A percentile compares a stretch with the other conserved stretches of the same genome.
Evolutionary conservation across 208 protist species (phyloP).

Genomic region (Phytomonas francai): DNA sequence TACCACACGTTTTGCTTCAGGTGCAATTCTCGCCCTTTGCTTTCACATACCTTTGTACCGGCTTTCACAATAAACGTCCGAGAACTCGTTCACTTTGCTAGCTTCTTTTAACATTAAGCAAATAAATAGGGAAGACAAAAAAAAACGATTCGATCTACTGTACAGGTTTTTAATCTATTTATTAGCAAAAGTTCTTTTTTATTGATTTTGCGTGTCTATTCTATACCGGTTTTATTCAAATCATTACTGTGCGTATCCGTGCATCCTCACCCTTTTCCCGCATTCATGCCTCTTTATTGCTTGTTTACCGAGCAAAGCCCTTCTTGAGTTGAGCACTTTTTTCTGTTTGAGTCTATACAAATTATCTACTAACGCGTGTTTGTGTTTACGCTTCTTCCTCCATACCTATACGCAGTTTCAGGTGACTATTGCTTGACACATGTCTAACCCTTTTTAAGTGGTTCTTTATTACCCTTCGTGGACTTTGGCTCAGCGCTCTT

Average conservation of each 20-base stretch:
- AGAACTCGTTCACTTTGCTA: neutral
- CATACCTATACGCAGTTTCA: neutral
- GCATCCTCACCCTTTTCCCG: neutral
- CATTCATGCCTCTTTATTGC: neutral
- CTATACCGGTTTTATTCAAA: neutral
- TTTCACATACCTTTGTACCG: neutral
- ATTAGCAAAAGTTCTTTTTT: neutral
- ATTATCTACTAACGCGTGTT: neutral
- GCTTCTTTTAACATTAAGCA: neutral
- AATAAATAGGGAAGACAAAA: neutral
- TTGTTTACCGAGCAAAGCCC: neutral
- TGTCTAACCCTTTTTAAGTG: constrained; percentile 2
- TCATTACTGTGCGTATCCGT: neutral
- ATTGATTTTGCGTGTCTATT: neutral
- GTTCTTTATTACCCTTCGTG: neutral
- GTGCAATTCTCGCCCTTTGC: neutral
- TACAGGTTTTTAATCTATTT: neutral
- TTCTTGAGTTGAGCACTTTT: neutral
- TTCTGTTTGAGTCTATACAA: neutral
- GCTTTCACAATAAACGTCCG: neutral
- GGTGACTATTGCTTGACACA: neutral
- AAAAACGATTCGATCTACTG: constrained; percentile 7
- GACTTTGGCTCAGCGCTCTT: neutral
- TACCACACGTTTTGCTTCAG: neutral
- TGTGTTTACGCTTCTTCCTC: neutral